A percentile compares a stretch with the other conserved stretches of the same genome.
Evolutionary conservation across 208 protist species (phyloP).

Genomic region (Crithidia expoeki): DNA sequence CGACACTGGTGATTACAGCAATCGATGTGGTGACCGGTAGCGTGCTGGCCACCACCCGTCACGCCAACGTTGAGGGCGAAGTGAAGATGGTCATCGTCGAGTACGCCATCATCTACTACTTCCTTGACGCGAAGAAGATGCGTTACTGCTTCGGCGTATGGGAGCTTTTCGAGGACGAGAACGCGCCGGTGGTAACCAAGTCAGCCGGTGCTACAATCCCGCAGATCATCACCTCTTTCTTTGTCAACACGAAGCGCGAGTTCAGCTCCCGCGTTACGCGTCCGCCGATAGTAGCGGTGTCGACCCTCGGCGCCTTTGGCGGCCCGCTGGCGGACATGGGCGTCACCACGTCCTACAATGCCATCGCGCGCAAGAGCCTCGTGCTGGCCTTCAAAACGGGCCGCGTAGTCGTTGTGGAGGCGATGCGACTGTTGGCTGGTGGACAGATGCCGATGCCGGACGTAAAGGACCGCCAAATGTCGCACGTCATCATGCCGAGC

Average conservation of each 20-base stretch:
- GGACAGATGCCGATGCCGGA: constrained; percentile 63
- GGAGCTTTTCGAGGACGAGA: constrained; percentile 86
- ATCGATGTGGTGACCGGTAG: constrained; percentile 86
- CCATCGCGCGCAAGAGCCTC: constrained; percentile 83
- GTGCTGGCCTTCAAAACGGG: constrained; percentile 82
- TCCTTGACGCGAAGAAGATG: constrained; percentile 81
- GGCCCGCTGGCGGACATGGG: constrained; percentile 65
- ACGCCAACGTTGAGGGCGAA: constrained; percentile 75
- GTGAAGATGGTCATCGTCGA: constrained; percentile 87
- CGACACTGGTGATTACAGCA: constrained; percentile 72
- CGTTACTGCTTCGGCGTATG: constrained; percentile 87
- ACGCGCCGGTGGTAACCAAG: constrained; percentile 47
- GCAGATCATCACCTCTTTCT: constrained; percentile 79
- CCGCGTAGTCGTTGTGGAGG: constrained; percentile 73
- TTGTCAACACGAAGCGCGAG: constrained; percentile 48
- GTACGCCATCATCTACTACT: constrained; percentile 86
- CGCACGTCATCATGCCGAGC: constrained; percentile 76
- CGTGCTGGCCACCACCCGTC: constrained; percentile 72
- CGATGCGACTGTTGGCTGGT: constrained; percentile 65
- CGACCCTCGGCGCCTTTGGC: constrained; percentile 70
- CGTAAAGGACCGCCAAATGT: constrained; percentile 47
- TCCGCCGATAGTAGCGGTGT: constrained; percentile 67
- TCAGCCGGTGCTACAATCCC: constrained; percentile 71
- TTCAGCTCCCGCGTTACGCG: constrained; percentile 84
- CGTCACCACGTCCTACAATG: constrained; percentile 80